Conservation (phyloP, 805 yeast species). For the Yamadazyma phyllophila region DNA sequence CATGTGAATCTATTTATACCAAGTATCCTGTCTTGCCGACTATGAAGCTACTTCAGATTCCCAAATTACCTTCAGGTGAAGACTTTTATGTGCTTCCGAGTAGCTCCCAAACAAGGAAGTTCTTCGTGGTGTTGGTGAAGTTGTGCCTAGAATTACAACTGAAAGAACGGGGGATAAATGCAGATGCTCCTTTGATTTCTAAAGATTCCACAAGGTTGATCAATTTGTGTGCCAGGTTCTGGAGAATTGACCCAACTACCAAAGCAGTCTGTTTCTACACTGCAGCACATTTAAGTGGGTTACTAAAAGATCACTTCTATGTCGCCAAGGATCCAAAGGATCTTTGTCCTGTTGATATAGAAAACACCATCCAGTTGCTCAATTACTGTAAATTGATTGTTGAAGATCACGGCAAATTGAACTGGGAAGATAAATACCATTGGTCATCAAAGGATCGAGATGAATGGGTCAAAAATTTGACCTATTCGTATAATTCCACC, state of each 20-base stretch:
- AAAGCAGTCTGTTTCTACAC: slow-evolving; percentile 49
- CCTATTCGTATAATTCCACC: slow-evolving; percentile 44
- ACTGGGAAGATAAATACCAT: slow-evolving; percentile 28
- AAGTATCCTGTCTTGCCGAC: slow-evolving; percentile 35
- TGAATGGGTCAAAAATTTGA: slow-evolving; percentile 48
- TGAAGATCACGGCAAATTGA: slow-evolving; percentile 28
- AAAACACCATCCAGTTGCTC: slow-evolving; percentile 23
- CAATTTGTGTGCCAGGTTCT: slow-evolving; percentile 45
- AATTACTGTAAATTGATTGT: slow-evolving; percentile 27
- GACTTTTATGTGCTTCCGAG: slow-evolving; percentile 39
- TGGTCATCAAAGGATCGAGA: slow-evolving; percentile 47
- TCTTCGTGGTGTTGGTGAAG: slow-evolving; percentile 38
- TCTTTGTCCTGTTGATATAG: slow-evolving; percentile 31
- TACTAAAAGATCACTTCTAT: slow-evolving; percentile 27
- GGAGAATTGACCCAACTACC: slow-evolving; percentile 57
- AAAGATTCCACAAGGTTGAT: slow-evolving; percentile 46
- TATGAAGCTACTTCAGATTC: slow-evolving; percentile 27
- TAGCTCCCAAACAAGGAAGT: slow-evolving; percentile 33
- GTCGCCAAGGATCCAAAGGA: slow-evolving; percentile 16
- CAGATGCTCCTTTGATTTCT: slow-evolving; percentile 27
- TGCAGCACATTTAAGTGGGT: slow-evolving; percentile 40
- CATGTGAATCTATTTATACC: slow-evolving; percentile 21
- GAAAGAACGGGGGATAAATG: slow-evolving; percentile 5
- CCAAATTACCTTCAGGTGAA: slow-evolving; percentile 32
- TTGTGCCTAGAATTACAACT: slow-evolving; percentile 33